These are phyloP conservation scores for Sporisorium exsertum DNA, from an alignment of 1,284 basidiomycete species.

Conservation along the genomic window DNA sequence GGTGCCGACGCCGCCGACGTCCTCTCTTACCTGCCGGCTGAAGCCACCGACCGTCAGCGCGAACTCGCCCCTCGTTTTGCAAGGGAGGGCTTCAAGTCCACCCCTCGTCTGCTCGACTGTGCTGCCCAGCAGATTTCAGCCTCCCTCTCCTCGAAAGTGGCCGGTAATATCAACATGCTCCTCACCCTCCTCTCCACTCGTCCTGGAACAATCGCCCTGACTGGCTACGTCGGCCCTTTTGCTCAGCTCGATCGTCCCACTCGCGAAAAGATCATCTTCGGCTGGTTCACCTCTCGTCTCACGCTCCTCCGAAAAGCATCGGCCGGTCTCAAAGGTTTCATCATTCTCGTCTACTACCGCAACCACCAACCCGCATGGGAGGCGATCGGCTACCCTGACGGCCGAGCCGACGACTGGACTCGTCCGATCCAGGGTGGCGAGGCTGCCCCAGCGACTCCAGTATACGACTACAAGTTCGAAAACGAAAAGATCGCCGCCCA, in stretches of 20 bases:
- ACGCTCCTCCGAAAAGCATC: conserved; percentile 62
- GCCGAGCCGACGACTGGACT: conserved; percentile 59
- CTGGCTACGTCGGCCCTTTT: conserved; percentile 63
- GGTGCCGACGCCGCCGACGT: conserved; percentile 57
- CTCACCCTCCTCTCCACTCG: conserved; percentile 60
- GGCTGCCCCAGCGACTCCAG: conserved; percentile 22
- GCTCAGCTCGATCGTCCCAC: conserved; percentile 45
- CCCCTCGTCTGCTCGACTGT: conserved; percentile 57
- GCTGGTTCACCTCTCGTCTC: conserved; percentile 59
- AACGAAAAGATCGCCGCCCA: conserved; percentile 61
- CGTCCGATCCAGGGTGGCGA: conserved; percentile 29
- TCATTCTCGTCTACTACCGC: conserved; percentile 63
- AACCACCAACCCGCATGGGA: conserved; percentile 59
- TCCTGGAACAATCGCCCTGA: conserved; percentile 59
- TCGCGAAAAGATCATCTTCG: conserved; percentile 45
- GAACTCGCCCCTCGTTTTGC: conserved; percentile 57
- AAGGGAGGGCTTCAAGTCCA: conserved; percentile 52
- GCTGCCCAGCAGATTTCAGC: conserved; percentile 54
- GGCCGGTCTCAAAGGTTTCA: conserved; percentile 58
- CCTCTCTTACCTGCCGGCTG: conserved; percentile 52
- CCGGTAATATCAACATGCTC: conserved; percentile 55
- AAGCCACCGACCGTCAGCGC: conserved; percentile 55
- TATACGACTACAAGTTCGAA: conserved; percentile 63
- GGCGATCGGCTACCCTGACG: conserved; percentile 65
- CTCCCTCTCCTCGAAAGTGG: conserved; percentile 54